These are phyloP conservation scores for Nepenthes gracilis DNA, from an alignment of 148 eudicot species.

Conservation along the genomic window DNA sequence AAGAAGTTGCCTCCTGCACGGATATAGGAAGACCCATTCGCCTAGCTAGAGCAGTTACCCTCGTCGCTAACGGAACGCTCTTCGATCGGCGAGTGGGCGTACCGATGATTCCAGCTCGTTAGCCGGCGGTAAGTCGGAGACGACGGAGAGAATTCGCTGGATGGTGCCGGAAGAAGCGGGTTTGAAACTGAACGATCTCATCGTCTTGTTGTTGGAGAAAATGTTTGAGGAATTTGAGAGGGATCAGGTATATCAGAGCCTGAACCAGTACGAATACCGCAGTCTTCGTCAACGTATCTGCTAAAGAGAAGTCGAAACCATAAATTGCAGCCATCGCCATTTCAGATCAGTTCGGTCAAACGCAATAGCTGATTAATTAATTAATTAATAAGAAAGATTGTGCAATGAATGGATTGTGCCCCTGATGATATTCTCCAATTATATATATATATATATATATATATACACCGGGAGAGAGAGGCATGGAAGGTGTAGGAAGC, in stretches of 20 bases:
- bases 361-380: too few species aligned
- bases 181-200: conserved; percentile 31
- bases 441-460: too few species aligned
- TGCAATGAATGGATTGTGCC: too few species aligned
- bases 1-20: too few species aligned
- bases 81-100: background rate
- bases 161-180: conserved; percentile 23
- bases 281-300: conserved; percentile 19
- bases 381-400: too few species aligned
- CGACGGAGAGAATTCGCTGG: conserved; percentile 16
- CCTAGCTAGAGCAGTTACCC: too few species aligned
- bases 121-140: conserved; percentile 26
- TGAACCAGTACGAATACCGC: conserved; percentile 35
- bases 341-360: background rate
- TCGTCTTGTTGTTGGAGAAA: conserved; percentile 28
- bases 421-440: too few species aligned
- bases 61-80: background rate
- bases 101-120: background rate
- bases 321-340: background rate
- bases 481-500: background rate
- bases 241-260: conserved; percentile 36
- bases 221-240: conserved; percentile 34
- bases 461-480: background rate
- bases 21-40: too few species aligned
- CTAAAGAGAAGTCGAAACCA: conserved; percentile 9